Percentiles rank a stretch among this genome's conserved stretches.
Evolutionary conservation across 2,329 filamentous ascomycete species (phyloP).

Genomic region (Arthroderma sp.): DNA sequence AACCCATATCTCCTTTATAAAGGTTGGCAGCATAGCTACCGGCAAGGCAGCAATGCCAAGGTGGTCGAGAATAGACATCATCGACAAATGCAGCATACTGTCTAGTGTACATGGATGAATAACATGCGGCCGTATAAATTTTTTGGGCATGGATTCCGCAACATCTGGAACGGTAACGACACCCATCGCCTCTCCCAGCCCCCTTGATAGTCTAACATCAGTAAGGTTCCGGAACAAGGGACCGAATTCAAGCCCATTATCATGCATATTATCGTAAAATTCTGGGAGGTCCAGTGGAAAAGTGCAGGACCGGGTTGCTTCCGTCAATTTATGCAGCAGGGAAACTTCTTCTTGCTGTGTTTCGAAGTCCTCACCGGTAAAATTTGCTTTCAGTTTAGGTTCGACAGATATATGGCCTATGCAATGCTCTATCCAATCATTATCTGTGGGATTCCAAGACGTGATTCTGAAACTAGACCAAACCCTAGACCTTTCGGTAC

Average conservation of each 20-base stretch:
- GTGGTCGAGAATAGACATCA: slow-evolving; percentile 16
- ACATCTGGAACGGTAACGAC: slow-evolving; percentile 19
- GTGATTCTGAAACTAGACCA: slow-evolving; percentile 21
- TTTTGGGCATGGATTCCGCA: slow-evolving; percentile 20
- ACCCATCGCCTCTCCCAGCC: slow-evolving; percentile 13
- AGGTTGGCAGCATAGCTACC: slow-evolving; percentile 18
- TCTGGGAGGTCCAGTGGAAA: slow-evolving; percentile 14
- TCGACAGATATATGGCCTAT: slow-evolving; percentile 20
- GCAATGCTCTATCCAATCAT: slow-evolving; percentile 25
- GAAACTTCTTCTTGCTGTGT: slow-evolving; percentile 9
- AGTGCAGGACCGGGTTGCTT: slow-evolving; percentile 12
- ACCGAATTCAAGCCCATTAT: slow-evolving; percentile 20
- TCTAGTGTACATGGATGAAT: slow-evolving; percentile 28
- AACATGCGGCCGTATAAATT: slow-evolving; percentile 20
- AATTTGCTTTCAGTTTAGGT: slow-evolving; percentile 6
- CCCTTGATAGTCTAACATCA: slow-evolving; percentile 13
- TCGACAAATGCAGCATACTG: slow-evolving; percentile 20
- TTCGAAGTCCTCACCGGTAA: slow-evolving; percentile 15
- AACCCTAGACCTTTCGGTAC: slow-evolving; percentile 8
- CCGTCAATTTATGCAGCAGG: slow-evolving; percentile 10
- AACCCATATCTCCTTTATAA: slow-evolving; percentile 22
- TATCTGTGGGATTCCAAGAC: slow-evolving; percentile 18
- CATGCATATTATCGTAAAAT: slow-evolving; percentile 17
- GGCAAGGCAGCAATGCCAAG: slow-evolving; percentile 13
- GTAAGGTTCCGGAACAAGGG: slow-evolving; percentile 20